phyloP scores from a whole-genome alignment of 306 rosid genomes.

The Pterocarpus santalinus region DNA sequence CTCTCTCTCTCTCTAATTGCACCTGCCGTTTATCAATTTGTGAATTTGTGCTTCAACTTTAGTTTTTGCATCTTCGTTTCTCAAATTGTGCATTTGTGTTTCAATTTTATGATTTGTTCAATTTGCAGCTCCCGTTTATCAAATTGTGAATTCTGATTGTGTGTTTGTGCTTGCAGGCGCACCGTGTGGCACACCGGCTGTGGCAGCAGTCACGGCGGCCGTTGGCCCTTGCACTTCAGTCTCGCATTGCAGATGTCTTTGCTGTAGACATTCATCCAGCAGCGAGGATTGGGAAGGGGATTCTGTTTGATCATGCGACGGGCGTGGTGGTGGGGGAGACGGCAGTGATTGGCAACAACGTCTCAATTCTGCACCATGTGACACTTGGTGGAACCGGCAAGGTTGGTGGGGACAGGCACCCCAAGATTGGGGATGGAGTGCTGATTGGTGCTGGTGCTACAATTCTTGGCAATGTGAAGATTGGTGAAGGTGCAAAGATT shows the following conservation, averaged over 20 bases:
- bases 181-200: constrained; percentile 80
- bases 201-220: constrained; percentile 87
- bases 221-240: constrained; percentile 83
- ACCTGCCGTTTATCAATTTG: not conserved
- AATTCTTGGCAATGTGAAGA: constrained; percentile 80
- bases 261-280: constrained; percentile 97
- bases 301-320: constrained; percentile 89
- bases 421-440: constrained; percentile 93
- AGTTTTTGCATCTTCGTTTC: not conserved
- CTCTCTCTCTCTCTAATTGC: not conserved
- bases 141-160: not conserved
- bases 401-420: constrained; percentile 89
- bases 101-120: too few species aligned
- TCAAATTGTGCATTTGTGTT: not conserved
- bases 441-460: constrained; percentile 97
- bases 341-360: constrained; percentile 92
- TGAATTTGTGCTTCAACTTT: not conserved
- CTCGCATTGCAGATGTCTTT: constrained; percentile 83
- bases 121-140: not conserved
- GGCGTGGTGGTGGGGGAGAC: constrained; percentile 98
- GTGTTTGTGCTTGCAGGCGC: constrained; percentile 64
- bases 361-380: constrained; percentile 91
- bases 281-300: constrained; percentile 82
- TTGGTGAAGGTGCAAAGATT: constrained; percentile 92
- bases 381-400: constrained; percentile 98